phyloP scores from a whole-genome alignment of 2,329 filamentous ascomycete species.

The Cryphonectria nitschkei region DNA sequence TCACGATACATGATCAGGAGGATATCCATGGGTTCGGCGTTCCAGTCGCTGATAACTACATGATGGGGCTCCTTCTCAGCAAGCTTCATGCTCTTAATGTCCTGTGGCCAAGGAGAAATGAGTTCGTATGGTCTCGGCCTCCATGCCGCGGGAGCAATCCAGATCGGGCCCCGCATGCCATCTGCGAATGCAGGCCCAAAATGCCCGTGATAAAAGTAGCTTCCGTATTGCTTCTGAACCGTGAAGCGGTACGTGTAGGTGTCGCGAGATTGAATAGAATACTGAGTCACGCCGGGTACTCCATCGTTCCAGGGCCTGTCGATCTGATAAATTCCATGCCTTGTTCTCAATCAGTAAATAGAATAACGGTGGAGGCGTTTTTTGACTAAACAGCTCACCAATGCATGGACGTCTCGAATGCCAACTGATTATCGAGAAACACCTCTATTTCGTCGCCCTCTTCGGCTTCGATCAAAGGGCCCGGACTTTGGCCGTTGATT shows the following conservation, averaged over 20 bases:
- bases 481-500: slow-evolving; percentile 29
- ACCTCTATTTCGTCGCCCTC: slow-evolving; percentile 30
- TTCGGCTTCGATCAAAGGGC: slow-evolving; percentile 27
- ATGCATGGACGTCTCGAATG: slow-evolving; percentile 30
- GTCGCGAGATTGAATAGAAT: slow-evolving; percentile 28
- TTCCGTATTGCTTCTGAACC: slow-evolving; percentile 29
- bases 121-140: slow-evolving; percentile 29
- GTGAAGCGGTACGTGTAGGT: slow-evolving; percentile 31
- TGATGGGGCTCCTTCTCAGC: slow-evolving; percentile 29
- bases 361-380: neutral
- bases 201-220: slow-evolving; percentile 31
- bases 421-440: slow-evolving; percentile 28
- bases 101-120: slow-evolving; percentile 21
- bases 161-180: slow-evolving; percentile 30
- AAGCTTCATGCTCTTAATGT: slow-evolving; percentile 23
- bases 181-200: slow-evolving; percentile 31
- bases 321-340: slow-evolving; percentile 31
- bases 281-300: slow-evolving; percentile 31
- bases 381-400: slow-evolving; percentile 20
- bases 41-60: slow-evolving; percentile 31
- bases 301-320: slow-evolving; percentile 31
- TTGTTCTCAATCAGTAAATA: neutral
- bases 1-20: slow-evolving; percentile 30
- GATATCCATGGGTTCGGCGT: slow-evolving; percentile 31
- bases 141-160: slow-evolving; percentile 30